Evolutionary conservation across 2,329 filamentous ascomycete genomes (phyloP).

Genomic region (Penicillium palitans): DNA sequence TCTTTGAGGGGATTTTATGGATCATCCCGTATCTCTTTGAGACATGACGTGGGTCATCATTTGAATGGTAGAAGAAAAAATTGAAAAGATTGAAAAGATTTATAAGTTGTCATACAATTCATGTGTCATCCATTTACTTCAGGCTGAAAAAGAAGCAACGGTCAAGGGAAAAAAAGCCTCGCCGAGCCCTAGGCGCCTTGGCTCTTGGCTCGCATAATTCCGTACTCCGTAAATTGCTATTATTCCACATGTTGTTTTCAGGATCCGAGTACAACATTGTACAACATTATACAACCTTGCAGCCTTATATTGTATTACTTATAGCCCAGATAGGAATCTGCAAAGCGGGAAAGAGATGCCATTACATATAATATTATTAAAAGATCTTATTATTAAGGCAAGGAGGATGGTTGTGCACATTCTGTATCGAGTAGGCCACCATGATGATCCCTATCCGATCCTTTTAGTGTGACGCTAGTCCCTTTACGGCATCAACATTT

Average conservation of each 20-base stretch:
- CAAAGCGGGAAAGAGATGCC: not conserved
- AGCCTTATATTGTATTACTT: not conserved
- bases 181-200: conserved; percentile 2
- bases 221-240: not conserved
- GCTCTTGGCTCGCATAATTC: conserved; percentile 3
- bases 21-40: not conserved
- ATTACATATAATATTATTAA: not conserved
- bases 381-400: not conserved
- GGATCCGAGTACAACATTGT: not conserved
- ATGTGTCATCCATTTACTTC: not conserved
- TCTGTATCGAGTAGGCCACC: not conserved
- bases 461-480: conserved; percentile 3
- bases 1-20: not conserved
- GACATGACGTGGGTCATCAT: conserved; percentile 4
- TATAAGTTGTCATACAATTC: not conserved
- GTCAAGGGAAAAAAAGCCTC: not conserved
- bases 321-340: not conserved
- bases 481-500: not conserved
- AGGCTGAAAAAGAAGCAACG: conserved; percentile 6
- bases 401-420: conserved; percentile 8
- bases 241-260: not conserved
- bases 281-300: not conserved
- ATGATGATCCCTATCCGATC: not conserved
- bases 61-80: not conserved
- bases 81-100: not conserved